Evolutionary conservation across 179 eudicot genomes (phyloP), one percentile per base, ranked within the genome.

Genomic region (Corrigiola litoralis): DNA sequence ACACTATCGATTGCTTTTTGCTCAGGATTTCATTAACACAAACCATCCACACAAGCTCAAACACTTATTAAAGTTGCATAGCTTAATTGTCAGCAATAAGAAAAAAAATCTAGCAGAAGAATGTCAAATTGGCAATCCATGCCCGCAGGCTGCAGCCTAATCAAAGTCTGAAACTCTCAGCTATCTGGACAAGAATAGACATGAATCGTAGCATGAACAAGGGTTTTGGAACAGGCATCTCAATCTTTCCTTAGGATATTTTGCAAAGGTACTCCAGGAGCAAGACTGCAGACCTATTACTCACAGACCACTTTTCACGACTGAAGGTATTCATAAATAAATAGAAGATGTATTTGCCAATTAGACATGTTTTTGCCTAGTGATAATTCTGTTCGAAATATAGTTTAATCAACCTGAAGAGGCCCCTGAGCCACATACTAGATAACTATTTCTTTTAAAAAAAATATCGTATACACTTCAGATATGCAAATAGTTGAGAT

Each of bases 401-500:
- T 20, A 55, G 20, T 11, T 36, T 17, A 24, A 55, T 55, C 42
- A 34, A 18, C 60, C 34, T 24, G 12, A 21, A 40, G 8, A 42
- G 23, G 28, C 36, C 8, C 10, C 27, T 61, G 32, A 31, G 1
- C 37, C 24, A 11, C 21, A n/a, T 29, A 2, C 18, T 16, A 29
- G 12, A 20, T 40, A 31, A 28, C 38, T 27, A 11, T 10, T 52
- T 51, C 6, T 27, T 12, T 25, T 25, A 20, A 23, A 41, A 40
- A 9, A 12, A 17, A 37, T 38, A 46, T 24, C n/a, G 23, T 21
- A 7, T 18, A 53, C 16, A 60, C 3, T 14, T 25, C 3, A 66
- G 38, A 36, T 32, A 46, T 5, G 50, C 64, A 72, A 17, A 17
- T 53, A 62, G 17, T 21, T 13, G 58, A 53, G 13, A 57, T 12